Evolutionary conservation across 352 stramenopile genomes (phyloP).

Genomic region (Hyaloperonospora arabidopsidis): DNA sequence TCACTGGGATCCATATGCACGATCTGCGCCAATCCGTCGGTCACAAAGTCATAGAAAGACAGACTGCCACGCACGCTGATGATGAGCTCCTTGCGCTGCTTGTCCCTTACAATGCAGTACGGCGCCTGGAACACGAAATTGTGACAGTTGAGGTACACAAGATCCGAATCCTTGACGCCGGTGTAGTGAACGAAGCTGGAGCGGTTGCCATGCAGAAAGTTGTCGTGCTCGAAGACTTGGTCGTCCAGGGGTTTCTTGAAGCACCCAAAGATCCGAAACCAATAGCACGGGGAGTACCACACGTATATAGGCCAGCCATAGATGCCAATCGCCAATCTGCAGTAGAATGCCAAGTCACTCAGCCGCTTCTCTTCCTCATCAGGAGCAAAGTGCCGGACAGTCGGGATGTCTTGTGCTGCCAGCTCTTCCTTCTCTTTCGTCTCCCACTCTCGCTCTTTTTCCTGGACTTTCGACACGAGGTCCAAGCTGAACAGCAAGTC

Average conservation of each 20-base stretch:
- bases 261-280: constrained; percentile 58
- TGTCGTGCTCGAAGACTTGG: constrained; percentile 57
- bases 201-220: constrained; percentile 48
- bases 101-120: constrained; percentile 70
- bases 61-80: constrained; percentile 67
- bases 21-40: constrained; percentile 59
- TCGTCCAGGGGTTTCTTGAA: constrained; percentile 32
- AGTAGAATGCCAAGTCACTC: constrained; percentile 53
- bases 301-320: constrained; percentile 76
- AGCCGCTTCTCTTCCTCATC: constrained; percentile 42
- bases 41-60: constrained; percentile 76
- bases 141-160: constrained; percentile 75
- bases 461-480: constrained; percentile 52
- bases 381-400: constrained; percentile 27
- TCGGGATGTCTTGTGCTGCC: constrained; percentile 19
- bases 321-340: constrained; percentile 59
- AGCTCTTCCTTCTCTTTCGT: constrained; percentile 21
- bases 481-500: constrained; percentile 65
- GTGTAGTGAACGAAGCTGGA: constrained; percentile 17
- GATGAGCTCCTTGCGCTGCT: constrained; percentile 53
- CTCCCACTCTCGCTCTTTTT: constrained; percentile 39
- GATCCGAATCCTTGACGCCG: neutral
- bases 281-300: constrained; percentile 63
- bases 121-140: constrained; percentile 74
- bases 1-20: constrained; percentile 52